Evolutionary conservation across 257 asterid genomes (phyloP).

Genomic region (Anisodus acutangulus): DNA sequence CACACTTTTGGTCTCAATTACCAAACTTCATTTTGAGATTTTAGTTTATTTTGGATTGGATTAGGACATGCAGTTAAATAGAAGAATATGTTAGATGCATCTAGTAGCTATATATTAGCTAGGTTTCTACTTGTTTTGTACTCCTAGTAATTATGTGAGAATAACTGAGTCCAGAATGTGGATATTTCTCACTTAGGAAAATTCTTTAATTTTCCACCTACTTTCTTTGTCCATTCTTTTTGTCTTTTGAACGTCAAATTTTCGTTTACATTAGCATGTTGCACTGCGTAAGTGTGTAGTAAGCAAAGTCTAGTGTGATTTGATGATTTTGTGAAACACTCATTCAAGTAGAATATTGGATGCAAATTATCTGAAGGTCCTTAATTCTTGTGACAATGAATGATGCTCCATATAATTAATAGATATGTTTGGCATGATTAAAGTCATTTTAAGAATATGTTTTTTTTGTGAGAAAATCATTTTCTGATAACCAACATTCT

Average conservation of each 20-base stretch:
- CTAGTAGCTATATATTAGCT: neutral
- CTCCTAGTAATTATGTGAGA: neutral
- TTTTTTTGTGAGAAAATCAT: no score
- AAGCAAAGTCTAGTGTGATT: constrained; percentile 5
- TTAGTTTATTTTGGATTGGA: constrained; percentile 16
- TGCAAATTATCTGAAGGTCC: neutral
- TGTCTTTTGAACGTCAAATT: neutral
- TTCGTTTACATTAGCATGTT: neutral
- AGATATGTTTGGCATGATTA: no score
- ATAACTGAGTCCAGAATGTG: neutral
- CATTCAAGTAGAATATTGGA: neutral
- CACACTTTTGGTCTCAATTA: neutral
- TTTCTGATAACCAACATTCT: no score
- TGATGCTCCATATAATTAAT: no score
- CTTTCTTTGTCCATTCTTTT: neutral
- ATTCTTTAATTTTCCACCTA: neutral
- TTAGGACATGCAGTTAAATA: neutral
- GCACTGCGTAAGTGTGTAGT: no score
- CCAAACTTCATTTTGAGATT: neutral
- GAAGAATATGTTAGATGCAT: neutral
- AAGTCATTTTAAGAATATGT: no score
- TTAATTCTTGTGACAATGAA: neutral
- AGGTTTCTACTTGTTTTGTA: neutral
- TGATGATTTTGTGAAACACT: neutral
- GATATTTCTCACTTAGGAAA: constrained; percentile 3